Evolutionary conservation across 352 stramenopile species (phyloP).

Genomic region (Phytophthora pinifolia): DNA sequence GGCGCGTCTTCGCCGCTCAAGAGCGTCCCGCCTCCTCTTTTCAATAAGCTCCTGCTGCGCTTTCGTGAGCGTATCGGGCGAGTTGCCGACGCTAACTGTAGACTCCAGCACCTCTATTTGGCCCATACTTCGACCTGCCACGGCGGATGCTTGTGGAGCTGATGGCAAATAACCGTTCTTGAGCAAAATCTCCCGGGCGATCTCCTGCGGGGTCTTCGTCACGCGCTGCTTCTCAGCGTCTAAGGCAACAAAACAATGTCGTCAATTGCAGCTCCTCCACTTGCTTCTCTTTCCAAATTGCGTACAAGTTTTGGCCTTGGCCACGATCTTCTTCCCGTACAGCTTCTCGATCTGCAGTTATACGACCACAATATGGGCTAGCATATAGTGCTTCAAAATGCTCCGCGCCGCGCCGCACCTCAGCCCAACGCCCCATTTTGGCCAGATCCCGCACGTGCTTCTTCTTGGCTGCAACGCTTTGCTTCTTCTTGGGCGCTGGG

Average conservation of each 20-base stretch:
- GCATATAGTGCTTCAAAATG: too few relatives aligned
- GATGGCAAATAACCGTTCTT: slow-evolving; percentile 56
- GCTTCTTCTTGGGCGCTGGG: slow-evolving; percentile 26
- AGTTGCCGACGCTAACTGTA: slow-evolving; percentile 16
- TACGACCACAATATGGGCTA: not conserved
- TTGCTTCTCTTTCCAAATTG: not conserved
- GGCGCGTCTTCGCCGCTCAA: slow-evolving; percentile 50
- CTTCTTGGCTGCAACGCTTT: slow-evolving; percentile 61
- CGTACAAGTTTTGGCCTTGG: slow-evolving; percentile 66
- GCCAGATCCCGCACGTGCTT: slow-evolving; percentile 73
- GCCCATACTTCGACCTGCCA: not conserved
- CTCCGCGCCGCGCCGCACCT: slow-evolving; percentile 33
- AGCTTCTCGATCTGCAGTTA: slow-evolving; percentile 50
- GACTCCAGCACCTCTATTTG: not conserved
- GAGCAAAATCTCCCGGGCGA: slow-evolving; percentile 61
- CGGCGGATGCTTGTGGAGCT: not conserved
- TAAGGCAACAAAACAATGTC: slow-evolving; percentile 11
- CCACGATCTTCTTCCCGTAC: slow-evolving; percentile 75
- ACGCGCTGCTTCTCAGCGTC: slow-evolving; percentile 51
- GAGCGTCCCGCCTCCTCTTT: slow-evolving; percentile 44
- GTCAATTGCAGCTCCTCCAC: too few relatives aligned
- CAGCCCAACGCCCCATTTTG: slow-evolving; percentile 43
- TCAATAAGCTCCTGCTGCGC: slow-evolving; percentile 61
- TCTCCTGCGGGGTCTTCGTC: slow-evolving; percentile 58
- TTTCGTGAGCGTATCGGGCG: slow-evolving; percentile 50